Base-by-base conservation (phyloP, 148 eudicot genomes). In the Tetragonia tetragonoides region DNA sequence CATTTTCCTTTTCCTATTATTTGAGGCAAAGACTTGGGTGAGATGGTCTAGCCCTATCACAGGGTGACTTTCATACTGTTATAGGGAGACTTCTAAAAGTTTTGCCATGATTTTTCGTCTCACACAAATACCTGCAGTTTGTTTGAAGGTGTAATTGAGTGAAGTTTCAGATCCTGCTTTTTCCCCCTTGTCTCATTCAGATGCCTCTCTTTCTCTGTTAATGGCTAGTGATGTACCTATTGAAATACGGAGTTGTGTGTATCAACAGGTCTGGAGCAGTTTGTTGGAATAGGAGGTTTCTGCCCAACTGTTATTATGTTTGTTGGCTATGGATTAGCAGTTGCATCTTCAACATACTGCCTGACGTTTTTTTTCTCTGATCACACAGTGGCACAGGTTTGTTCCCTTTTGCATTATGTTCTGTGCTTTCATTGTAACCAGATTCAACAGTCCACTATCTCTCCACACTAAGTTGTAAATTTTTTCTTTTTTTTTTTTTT, bases 311-410 rank as follows among this genome's bases (percentile, higher is more conserved):
- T 93, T 73, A 69, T 88, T 82, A 77, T 93, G 81, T 88, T 95
- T 78, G 40, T 93, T 69, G 94, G 81, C 80, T 95, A 93, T 88
- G 99, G 99, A 72, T 88, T 88, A 54, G 94, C 99, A 62, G 87
- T 93, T 76, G 97, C 99, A 64, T 93, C 99, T 77, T 95, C 99
- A 83, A 95, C 99, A 71, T 95, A 95, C 81, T 95, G 97, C 82
- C 91, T 95, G 65, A 95, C 99, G 3, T 95, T 95, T 83, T 91
- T 88, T 87, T 91, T 95, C 86, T 82, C 91, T 77, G 97, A 95
- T 69, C 97, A 93, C 76, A 81, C 95, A 77, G 84, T 90, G 89
- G 99, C 99, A 63, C 99, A 95, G 96, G 98, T 95, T 79, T 75
- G 68, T 1, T 37, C 28, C 17, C 63, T 59, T 10, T 68, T 68